Evolutionary conservation across 2,329 filamentous ascomycete genomes (phyloP).

Genomic region (Diaporthe humulicola): DNA sequence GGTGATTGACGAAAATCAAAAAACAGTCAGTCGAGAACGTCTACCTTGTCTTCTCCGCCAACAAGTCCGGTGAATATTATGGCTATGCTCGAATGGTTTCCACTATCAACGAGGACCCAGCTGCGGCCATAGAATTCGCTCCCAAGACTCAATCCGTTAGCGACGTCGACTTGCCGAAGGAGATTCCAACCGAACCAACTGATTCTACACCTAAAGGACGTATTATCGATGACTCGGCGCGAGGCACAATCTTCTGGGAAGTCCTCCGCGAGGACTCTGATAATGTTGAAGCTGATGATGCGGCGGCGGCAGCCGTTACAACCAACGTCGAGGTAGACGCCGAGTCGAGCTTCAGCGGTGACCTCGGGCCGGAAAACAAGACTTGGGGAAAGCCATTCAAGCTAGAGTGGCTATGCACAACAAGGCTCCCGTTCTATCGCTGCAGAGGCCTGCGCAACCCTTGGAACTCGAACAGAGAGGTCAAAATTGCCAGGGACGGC

Average conservation of each 20-base stretch:
- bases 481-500: conserved; percentile 95
- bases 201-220: conserved; percentile 83
- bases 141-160: conserved; percentile 71
- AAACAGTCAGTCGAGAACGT: conserved; percentile 82
- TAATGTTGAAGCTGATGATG: conserved; percentile 59
- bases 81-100: conserved; percentile 94
- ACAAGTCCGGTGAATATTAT: conserved; percentile 97
- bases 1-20: not conserved
- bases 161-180: conserved; percentile 79
- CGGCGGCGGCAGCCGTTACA: conserved; percentile 54
- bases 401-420: conserved; percentile 90
- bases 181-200: conserved; percentile 83
- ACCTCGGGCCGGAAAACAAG: conserved; percentile 64
- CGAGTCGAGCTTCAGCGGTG: conserved; percentile 51
- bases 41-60: conserved; percentile 94
- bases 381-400: conserved; percentile 93
- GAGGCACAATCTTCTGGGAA: conserved; percentile 99
- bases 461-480: conserved; percentile 95
- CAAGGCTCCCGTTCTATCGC: conserved; percentile 86
- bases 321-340: conserved; percentile 57
- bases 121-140: conserved; percentile 77
- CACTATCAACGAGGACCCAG: conserved; percentile 82
- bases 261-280: conserved; percentile 68
- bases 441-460: conserved; percentile 90
- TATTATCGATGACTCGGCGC: conserved; percentile 91